Conservation (phyloP, 345 rosid genomes). For the Eutrema yunnanense region DNA sequence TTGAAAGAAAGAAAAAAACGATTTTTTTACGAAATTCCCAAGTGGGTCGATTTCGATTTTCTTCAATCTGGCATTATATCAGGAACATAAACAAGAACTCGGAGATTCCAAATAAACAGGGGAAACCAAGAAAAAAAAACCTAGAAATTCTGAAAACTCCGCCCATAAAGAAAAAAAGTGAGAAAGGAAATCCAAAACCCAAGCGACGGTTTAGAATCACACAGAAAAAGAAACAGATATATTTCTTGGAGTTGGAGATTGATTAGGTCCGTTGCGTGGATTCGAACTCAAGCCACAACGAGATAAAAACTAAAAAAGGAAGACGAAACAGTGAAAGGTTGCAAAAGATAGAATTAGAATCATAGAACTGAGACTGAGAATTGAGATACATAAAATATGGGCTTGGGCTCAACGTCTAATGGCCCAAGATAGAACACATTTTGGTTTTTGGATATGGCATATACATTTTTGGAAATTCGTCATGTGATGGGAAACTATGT, state of each 20-base stretch:
- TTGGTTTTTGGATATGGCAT: no score
- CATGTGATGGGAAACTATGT: no score
- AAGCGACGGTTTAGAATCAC: slow-evolving; percentile 4
- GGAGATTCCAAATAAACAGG: background rate
- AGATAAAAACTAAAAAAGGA: background rate
- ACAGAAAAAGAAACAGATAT: background rate
- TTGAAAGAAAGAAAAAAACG: background rate
- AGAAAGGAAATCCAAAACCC: background rate
- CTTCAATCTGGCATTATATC: slow-evolving; percentile 13
- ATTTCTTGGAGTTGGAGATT: background rate
- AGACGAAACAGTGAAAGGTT: background rate
- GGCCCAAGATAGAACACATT: background rate
- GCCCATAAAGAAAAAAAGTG: background rate
- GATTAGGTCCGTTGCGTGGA: slow-evolving; percentile 14
- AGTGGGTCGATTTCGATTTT: background rate
- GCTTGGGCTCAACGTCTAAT: background rate
- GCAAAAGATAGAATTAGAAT: background rate
- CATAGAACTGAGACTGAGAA: background rate
- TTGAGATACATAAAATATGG: background rate
- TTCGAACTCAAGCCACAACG: slow-evolving; percentile 14
- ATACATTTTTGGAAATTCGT: background rate
- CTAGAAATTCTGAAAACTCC: background rate
- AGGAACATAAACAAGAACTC: background rate
- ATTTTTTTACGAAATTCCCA: background rate
- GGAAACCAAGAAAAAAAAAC: background rate